Conservation (phyloP, 805 yeast genomes). For the Kockiozyma suomiensis region DNA sequence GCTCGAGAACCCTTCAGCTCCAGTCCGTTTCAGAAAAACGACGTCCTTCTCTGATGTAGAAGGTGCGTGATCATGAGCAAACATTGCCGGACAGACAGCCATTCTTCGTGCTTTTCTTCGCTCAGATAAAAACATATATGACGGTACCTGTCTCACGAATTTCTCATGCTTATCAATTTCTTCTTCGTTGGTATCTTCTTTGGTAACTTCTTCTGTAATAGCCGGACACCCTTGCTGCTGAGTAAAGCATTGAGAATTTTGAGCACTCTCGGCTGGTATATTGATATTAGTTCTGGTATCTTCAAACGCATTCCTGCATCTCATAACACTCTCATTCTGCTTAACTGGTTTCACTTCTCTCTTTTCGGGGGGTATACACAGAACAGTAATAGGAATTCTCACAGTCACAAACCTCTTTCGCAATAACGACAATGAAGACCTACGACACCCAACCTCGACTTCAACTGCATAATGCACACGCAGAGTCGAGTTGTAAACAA, state of each 20-base stretch:
- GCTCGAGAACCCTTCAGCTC: slow-evolving; percentile 1
- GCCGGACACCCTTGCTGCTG: too few relatives aligned
- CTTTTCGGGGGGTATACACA: not conserved
- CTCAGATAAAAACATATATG: not conserved
- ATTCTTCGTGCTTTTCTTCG: not conserved
- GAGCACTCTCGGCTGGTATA: not conserved
- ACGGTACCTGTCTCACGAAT: not conserved
- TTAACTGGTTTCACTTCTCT: not conserved
- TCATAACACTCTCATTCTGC: too few relatives aligned
- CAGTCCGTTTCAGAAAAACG: not conserved
- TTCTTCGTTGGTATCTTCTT: not conserved
- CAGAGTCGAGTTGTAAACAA: not conserved
- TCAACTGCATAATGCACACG: not conserved
- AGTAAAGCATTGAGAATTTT: not conserved
- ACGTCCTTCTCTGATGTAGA: not conserved
- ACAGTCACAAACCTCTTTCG: slow-evolving; percentile 1
- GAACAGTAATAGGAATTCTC: slow-evolving; percentile 1
- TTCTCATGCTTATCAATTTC: not conserved
- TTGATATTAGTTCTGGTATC: not conserved
- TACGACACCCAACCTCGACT: slow-evolving; percentile 2
- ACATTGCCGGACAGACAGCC: not conserved
- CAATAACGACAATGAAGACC: not conserved
- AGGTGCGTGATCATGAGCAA: not conserved
- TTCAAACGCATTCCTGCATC: slow-evolving; percentile 3
- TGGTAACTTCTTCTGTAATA: too few relatives aligned